Conservation (phyloP, 176 grass and related monocot species). For the Oryza meyeriana region DNA sequence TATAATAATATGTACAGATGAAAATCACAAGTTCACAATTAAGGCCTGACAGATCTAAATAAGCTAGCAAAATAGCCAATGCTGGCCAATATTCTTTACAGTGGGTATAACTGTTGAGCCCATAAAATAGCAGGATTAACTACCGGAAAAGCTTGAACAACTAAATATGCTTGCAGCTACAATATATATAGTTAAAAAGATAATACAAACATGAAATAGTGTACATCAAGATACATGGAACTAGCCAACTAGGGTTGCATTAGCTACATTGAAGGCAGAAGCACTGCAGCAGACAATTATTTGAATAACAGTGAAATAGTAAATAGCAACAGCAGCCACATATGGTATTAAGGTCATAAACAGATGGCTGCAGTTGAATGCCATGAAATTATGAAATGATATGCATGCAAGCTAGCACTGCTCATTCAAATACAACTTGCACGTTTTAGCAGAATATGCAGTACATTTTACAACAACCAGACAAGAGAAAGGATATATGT, state of each 20-base stretch:
- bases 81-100: slow-evolving; percentile 4
- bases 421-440: background rate
- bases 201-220: background rate
- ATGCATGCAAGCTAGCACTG: background rate
- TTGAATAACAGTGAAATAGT: background rate
- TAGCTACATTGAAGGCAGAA: too few species aligned
- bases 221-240: background rate
- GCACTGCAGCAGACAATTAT: background rate
- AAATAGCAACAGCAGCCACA: too few species aligned
- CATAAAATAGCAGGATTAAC: background rate
- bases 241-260: background rate
- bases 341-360: background rate
- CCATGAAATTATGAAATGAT: background rate
- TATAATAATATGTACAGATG: slow-evolving; percentile 15
- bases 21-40: background rate
- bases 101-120: background rate
- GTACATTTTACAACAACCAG: background rate
- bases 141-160: background rate
- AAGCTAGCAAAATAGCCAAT: background rate
- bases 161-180: slow-evolving; percentile 11
- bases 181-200: slow-evolving; percentile 19
- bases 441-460: background rate
- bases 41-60: background rate
- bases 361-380: background rate
- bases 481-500: background rate